Evolutionary conservation across 805 yeast species (phyloP).

Genomic region (Alloascoidea africana): DNA sequence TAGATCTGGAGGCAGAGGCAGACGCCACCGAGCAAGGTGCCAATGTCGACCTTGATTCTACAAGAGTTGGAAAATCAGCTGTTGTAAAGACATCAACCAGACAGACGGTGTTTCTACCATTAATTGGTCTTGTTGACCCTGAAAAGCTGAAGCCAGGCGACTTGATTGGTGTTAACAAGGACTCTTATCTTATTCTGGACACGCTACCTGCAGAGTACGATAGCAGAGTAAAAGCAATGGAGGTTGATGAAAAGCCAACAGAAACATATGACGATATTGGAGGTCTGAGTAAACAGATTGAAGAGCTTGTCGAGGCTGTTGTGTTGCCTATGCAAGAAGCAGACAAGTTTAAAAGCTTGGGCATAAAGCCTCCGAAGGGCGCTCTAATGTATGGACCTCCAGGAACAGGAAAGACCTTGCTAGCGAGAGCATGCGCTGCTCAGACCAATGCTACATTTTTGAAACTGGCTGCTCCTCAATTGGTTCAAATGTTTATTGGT

Average conservation of each 20-base stretch:
- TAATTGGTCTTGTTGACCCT: conserved; percentile 91
- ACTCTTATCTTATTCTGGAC: conserved; percentile 83
- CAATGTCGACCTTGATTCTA: conserved; percentile 81
- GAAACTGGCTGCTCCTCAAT: conserved; percentile 94
- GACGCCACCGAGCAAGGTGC: conserved; percentile 77
- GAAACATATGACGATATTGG: conserved; percentile 97
- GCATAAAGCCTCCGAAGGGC: conserved; percentile 97
- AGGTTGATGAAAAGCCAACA: conserved; percentile 96
- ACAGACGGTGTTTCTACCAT: conserved; percentile 91
- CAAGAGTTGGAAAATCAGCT: conserved; percentile 92
- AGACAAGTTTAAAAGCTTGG: conserved; percentile 85
- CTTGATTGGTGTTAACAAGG: conserved; percentile 94
- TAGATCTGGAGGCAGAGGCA: conserved; percentile 80
- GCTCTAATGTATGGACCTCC: conserved; percentile 99
- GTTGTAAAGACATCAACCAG: conserved; percentile 95
- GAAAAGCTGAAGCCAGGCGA: conserved; percentile 92
- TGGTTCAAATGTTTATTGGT: conserved; percentile 97
- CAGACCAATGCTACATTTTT: conserved; percentile 95
- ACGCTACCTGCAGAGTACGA: conserved; percentile 96
- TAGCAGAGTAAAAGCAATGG: conserved; percentile 97
- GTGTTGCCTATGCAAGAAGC: conserved; percentile 98
- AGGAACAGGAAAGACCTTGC: conserved; percentile 94
- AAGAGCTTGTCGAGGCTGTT: conserved; percentile 95
- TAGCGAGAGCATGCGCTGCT: conserved; percentile 98
- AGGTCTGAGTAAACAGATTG: conserved; percentile 95